Evolutionary conservation across 257 asterid species (phyloP).

Genomic region (Thymus quinquecostatus): DNA sequence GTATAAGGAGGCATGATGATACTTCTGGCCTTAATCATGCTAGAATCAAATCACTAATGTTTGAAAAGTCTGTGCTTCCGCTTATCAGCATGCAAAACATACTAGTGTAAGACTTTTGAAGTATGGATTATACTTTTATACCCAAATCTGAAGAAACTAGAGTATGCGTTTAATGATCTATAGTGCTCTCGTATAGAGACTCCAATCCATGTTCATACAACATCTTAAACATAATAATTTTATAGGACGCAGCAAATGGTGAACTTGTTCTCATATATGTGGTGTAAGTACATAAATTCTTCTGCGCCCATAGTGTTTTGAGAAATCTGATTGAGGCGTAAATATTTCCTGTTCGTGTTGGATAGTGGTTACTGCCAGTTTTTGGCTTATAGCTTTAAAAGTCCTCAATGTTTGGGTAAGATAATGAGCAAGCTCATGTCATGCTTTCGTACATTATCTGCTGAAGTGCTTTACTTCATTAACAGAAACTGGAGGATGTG

Average conservation of each 20-base stretch:
- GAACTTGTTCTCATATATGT: not conserved
- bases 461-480: too few species aligned
- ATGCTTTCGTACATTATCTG: not conserved
- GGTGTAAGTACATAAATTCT: not conserved
- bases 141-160: not conserved
- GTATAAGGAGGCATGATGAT: not conserved
- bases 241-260: not conserved
- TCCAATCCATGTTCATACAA: not conserved
- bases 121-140: not conserved
- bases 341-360: not conserved
- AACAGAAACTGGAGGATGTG: not conserved
- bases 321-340: not conserved
- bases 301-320: not conserved
- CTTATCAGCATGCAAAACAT: not conserved
- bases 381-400: not conserved
- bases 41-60: not conserved
- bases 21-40: not conserved
- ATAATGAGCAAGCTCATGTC: not conserved
- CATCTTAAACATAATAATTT: slow-evolving; percentile 4
- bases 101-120: not conserved
- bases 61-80: not conserved
- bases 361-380: not conserved
- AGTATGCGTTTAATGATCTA: not conserved
- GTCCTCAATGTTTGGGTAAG: not conserved
- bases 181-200: not conserved